A percentile compares a stretch with the other conserved stretches of the same genome.
These are phyloP conservation scores for Calamus simplicifolius DNA, from an alignment of 176 grass and related monocot species.

Conservation along the genomic window DNA sequence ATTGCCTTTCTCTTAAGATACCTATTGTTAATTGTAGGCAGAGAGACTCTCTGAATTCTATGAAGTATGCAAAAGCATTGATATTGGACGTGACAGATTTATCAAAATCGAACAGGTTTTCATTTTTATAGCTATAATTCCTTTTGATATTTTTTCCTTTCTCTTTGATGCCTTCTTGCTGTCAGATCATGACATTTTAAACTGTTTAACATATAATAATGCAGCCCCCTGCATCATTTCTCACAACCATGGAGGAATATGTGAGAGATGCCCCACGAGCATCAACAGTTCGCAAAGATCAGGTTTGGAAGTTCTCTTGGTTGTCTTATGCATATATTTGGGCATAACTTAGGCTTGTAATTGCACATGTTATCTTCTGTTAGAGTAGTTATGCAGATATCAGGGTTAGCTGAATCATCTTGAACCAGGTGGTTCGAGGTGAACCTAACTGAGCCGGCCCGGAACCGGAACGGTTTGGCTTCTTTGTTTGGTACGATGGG, in stretches of 20 bases:
- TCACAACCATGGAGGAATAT: conserved; percentile 87
- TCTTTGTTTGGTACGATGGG: too few relatives aligned
- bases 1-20: neutral
- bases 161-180: neutral
- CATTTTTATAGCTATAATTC: neutral
- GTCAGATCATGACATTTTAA: too few relatives aligned
- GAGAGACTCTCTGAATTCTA: conserved; percentile 89
- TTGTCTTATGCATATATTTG: too few relatives aligned
- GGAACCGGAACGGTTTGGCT: too few relatives aligned
- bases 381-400: too few relatives aligned
- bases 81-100: conserved; percentile 64
- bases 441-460: too few relatives aligned
- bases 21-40: conserved; percentile 36
- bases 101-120: conserved; percentile 77
- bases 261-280: conserved; percentile 68
- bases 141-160: neutral
- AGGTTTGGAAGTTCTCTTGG: conserved; percentile 28
- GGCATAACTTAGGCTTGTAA: too few relatives aligned
- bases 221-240: conserved; percentile 85
- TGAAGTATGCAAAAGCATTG: conserved; percentile 73
- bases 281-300: conserved; percentile 48
- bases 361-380: too few relatives aligned
- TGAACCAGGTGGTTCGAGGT: too few relatives aligned
- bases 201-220: conserved; percentile 9
- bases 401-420: too few relatives aligned